Conservation (phyloP, 177 flowering plant species). For the Telopea speciosissima region DNA sequence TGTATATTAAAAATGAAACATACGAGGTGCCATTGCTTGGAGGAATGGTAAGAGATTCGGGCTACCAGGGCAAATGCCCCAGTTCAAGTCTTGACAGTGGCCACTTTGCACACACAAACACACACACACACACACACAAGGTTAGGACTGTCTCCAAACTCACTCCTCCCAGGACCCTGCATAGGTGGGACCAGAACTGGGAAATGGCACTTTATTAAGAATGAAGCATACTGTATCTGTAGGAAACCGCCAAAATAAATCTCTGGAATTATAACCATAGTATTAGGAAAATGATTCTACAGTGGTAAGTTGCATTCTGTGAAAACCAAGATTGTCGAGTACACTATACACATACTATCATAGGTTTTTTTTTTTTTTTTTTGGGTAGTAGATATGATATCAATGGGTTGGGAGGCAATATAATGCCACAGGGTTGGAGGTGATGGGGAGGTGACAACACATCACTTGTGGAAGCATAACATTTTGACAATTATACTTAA, state of each 20-base stretch:
- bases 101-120: too few species aligned
- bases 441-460: too few species aligned
- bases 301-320: neutral
- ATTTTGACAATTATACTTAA: neutral
- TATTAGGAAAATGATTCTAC: neutral
- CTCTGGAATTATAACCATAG: neutral
- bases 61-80: too few species aligned
- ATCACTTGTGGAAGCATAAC: neutral
- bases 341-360: neutral
- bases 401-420: neutral
- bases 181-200: too few species aligned
- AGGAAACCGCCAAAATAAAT: neutral
- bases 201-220: neutral
- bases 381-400: neutral
- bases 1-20: neutral
- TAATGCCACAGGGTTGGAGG: neutral
- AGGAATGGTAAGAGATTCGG: too few species aligned
- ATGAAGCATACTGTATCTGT: constrained; percentile 5
- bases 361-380: too few species aligned
- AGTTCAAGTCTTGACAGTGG: too few species aligned
- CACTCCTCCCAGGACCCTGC: too few species aligned
- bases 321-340: neutral
- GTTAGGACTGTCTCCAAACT: too few species aligned
- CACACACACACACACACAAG: too few species aligned
- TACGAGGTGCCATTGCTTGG: too few species aligned